These are phyloP conservation scores for Steccherinum ochraceum DNA, from an alignment of 768 basidiomycete species.

Conservation along the genomic window DNA sequence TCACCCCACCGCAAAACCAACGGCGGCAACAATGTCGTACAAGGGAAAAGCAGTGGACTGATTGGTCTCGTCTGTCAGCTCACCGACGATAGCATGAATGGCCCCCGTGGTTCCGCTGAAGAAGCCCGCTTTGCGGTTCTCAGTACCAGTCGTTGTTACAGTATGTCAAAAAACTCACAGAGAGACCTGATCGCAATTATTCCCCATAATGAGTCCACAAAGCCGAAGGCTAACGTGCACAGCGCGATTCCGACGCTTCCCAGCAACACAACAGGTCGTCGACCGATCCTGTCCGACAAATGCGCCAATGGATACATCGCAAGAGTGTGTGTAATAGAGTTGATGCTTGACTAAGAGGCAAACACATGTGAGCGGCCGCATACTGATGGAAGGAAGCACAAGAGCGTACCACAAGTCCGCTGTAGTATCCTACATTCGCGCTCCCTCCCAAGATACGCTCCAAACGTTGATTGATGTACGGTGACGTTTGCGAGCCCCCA, in stretches of 20 bases:
- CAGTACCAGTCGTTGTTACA: neutral
- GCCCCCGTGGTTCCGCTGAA: slow-evolving; percentile 31
- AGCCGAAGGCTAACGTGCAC: slow-evolving; percentile 48
- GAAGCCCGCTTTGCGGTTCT: slow-evolving; percentile 14
- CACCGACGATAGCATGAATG: slow-evolving; percentile 29
- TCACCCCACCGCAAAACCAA: slow-evolving; percentile 53
- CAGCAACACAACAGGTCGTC: slow-evolving; percentile 53
- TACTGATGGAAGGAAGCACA: neutral
- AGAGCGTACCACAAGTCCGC: slow-evolving; percentile 49
- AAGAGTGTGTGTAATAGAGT: neutral
- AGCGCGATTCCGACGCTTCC: slow-evolving; percentile 43
- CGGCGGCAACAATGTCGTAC: slow-evolving; percentile 53
- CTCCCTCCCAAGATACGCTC: slow-evolving; percentile 44
- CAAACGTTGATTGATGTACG: slow-evolving; percentile 65
- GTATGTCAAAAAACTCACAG: too few relatives aligned
- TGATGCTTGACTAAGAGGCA: neutral
- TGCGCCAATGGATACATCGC: neutral
- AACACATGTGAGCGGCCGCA: neutral
- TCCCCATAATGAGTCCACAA: slow-evolving; percentile 41
- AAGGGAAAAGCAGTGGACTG: slow-evolving; percentile 53
- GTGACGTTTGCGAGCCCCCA: slow-evolving; percentile 51
- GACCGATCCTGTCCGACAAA: slow-evolving; percentile 46
- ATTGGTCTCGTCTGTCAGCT: slow-evolving; percentile 55
- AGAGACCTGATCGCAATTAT: slow-evolving; percentile 46
- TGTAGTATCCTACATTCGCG: slow-evolving; percentile 61